A percentile compares a stretch with the other conserved stretches of the same genome.
These are phyloP conservation scores for Nemania sp. DNA, from an alignment of 2,329 filamentous ascomycete species.

Conservation along the genomic window DNA sequence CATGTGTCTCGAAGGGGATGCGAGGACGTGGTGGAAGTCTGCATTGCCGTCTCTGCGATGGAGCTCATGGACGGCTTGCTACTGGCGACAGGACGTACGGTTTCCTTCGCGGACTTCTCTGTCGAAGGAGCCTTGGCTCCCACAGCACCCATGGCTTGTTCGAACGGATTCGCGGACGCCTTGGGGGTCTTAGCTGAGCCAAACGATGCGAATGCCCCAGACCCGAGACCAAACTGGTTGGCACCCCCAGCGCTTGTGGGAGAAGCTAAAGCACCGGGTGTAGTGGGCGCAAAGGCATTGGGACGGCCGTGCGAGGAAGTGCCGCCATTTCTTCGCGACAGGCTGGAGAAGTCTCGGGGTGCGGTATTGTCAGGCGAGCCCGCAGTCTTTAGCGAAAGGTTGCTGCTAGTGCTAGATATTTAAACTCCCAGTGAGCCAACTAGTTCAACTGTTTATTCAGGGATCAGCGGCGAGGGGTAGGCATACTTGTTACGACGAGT, in stretches of 20 bases:
- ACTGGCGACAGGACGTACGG: constrained; percentile 32
- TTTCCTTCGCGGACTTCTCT: constrained; percentile 66
- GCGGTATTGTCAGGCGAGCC: constrained; percentile 52
- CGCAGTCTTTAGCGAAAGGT: constrained; percentile 85
- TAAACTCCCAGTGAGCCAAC: background rate
- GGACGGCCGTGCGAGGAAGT: constrained; percentile 75
- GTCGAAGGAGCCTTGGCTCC: constrained; percentile 57
- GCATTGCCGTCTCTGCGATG: constrained; percentile 51
- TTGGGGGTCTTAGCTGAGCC: constrained; percentile 88
- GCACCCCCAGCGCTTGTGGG: constrained; percentile 69
- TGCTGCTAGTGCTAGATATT: constrained; percentile 71
- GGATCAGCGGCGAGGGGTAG: constrained; percentile 11
- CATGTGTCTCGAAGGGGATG: constrained; percentile 82
- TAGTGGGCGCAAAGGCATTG: constrained; percentile 79
- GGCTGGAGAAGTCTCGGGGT: constrained; percentile 51
- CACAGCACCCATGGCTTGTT: constrained; percentile 65
- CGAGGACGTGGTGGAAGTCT: constrained; percentile 47
- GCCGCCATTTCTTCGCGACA: constrained; percentile 64
- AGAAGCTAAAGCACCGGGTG: constrained; percentile 72
- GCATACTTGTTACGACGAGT: constrained; percentile 82
- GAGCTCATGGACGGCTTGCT: constrained; percentile 51
- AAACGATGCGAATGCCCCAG: constrained; percentile 95
- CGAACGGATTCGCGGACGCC: constrained; percentile 78
- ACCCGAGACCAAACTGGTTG: constrained; percentile 90
- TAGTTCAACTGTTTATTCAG: constrained; percentile 8